phyloP scores from a whole-genome alignment of 148 eudicot species.

The Fagopyrum homotropicum region DNA sequence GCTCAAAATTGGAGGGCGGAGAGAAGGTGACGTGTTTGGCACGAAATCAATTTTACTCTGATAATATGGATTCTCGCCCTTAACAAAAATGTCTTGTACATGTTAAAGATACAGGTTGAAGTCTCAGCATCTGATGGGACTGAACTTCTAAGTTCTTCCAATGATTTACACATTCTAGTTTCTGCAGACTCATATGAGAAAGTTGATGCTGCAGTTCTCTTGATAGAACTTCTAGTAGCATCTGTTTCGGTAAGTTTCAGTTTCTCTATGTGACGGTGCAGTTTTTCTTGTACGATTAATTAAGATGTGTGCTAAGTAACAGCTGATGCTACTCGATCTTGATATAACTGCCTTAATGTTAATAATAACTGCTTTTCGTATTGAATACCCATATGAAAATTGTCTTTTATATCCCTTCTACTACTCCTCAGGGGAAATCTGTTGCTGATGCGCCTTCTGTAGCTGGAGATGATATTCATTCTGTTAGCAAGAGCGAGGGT shows the following conservation, averaged over 20 bases:
- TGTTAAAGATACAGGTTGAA: conserved; percentile 38
- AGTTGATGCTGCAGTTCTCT: conserved; percentile 82
- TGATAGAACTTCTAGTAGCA: conserved; percentile 62
- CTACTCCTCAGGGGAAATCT: conserved; percentile 30
- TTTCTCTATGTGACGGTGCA: conserved; percentile 10
- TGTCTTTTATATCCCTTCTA: background rate
- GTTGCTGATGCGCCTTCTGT: conserved; percentile 34
- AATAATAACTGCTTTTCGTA: background rate
- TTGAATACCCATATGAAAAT: background rate
- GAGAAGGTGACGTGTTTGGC: conserved; percentile 40
- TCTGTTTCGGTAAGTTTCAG: conserved; percentile 67
- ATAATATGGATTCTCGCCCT: background rate
- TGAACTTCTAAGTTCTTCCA: conserved; percentile 43
- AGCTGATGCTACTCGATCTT: background rate
- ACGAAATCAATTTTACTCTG: background rate
- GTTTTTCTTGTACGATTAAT: background rate
- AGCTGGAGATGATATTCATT: conserved; percentile 28
- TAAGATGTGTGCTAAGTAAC: background rate
- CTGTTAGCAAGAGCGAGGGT: conserved; percentile 24
- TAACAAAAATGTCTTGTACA: background rate
- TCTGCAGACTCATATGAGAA: conserved; percentile 86
- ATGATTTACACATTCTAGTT: conserved; percentile 61
- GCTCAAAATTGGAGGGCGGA: conserved; percentile 39
- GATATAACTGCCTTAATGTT: background rate
- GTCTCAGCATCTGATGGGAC: conserved; percentile 47